Evolutionary conservation across 2,329 filamentous ascomycete species (phyloP).

Genomic region (Colletotrichum trifolii): DNA sequence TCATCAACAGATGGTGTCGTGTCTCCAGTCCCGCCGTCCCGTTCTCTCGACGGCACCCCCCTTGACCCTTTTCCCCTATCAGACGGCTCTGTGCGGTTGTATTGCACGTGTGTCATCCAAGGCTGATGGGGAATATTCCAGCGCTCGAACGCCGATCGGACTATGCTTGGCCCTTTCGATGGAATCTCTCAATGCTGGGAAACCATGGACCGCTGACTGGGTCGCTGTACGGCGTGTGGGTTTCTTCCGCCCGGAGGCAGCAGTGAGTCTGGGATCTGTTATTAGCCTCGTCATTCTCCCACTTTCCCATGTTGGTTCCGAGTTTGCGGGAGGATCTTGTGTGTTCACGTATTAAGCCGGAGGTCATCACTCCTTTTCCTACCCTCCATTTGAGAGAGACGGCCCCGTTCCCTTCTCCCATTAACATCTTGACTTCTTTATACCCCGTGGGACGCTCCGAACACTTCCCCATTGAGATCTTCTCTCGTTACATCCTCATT

Average conservation of each 20-base stretch:
- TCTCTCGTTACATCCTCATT: background rate
- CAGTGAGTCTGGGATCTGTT: slow-evolving; percentile 7
- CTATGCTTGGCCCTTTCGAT: slow-evolving; percentile 17
- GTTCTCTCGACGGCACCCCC: slow-evolving; percentile 15
- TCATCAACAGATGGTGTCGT: slow-evolving; percentile 14
- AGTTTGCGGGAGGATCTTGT: slow-evolving; percentile 12
- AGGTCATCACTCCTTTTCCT: slow-evolving; percentile 9
- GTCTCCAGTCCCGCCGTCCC: slow-evolving; percentile 31
- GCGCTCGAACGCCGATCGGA: slow-evolving; percentile 26
- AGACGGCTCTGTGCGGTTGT: slow-evolving; percentile 28
- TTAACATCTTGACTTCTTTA: background rate
- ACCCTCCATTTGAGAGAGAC: background rate
- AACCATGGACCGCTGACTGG: background rate
- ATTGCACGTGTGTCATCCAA: slow-evolving; percentile 17
- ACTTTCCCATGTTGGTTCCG: background rate
- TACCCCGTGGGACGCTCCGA: slow-evolving; percentile 1
- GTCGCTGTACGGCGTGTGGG: slow-evolving; percentile 21
- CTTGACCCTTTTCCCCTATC: slow-evolving; percentile 12
- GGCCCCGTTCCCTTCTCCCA: background rate
- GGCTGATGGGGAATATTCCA: slow-evolving; percentile 18
- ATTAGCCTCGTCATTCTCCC: slow-evolving; percentile 26
- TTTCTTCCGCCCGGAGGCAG: slow-evolving; percentile 21
- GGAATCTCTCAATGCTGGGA: background rate
- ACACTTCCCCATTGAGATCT: background rate
- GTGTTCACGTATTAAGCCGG: slow-evolving; percentile 8